Evolutionary conservation across 1,139 yeast genomes (phyloP).

Genomic region (Nadsonia starkeyi-henricii): DNA sequence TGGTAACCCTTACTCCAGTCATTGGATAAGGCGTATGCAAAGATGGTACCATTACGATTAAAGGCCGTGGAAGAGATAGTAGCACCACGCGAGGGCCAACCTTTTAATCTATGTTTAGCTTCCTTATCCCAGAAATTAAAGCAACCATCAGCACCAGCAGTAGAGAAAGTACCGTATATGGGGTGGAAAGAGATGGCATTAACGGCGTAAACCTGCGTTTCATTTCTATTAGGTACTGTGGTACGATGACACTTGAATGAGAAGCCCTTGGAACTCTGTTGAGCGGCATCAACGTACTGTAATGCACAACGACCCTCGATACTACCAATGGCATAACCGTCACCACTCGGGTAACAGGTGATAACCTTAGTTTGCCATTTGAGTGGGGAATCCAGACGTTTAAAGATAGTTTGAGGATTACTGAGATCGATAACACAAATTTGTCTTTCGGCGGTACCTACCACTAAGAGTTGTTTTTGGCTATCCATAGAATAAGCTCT

Average conservation of each 20-base stretch:
- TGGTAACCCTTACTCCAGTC: slow-evolving; percentile 77
- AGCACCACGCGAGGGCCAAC: slow-evolving; percentile 58
- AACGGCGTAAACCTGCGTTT: slow-evolving; percentile 52
- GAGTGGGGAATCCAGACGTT: slow-evolving; percentile 62
- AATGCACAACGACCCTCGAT: slow-evolving; percentile 97
- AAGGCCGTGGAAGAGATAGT: slow-evolving; percentile 70
- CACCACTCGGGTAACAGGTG: slow-evolving; percentile 76
- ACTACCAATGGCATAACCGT: slow-evolving; percentile 86
- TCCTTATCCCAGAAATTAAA: slow-evolving; percentile 96
- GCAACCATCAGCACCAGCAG: slow-evolving; percentile 92
- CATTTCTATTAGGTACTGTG: slow-evolving; percentile 30
- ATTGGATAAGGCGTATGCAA: slow-evolving; percentile 86
- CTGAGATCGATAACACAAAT: slow-evolving; percentile 57
- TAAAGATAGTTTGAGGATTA: slow-evolving; percentile 74
- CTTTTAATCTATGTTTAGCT: slow-evolving; percentile 74
- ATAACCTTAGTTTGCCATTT: slow-evolving; percentile 82
- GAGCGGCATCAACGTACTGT: slow-evolving; percentile 76
- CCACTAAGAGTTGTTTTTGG: slow-evolving; percentile 67
- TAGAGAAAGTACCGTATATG: slow-evolving; percentile 73
- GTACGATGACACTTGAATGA: slow-evolving; percentile 89
- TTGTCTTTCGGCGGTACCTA: slow-evolving; percentile 87
- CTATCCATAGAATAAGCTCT: slow-evolving; percentile 85
- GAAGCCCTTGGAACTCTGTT: slow-evolving; percentile 53
- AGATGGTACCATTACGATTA: slow-evolving; percentile 68
- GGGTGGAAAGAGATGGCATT: slow-evolving; percentile 84